phyloP scores from a whole-genome alignment of 2,329 filamentous ascomycete species.

The Fusarium sublunatum region DNA sequence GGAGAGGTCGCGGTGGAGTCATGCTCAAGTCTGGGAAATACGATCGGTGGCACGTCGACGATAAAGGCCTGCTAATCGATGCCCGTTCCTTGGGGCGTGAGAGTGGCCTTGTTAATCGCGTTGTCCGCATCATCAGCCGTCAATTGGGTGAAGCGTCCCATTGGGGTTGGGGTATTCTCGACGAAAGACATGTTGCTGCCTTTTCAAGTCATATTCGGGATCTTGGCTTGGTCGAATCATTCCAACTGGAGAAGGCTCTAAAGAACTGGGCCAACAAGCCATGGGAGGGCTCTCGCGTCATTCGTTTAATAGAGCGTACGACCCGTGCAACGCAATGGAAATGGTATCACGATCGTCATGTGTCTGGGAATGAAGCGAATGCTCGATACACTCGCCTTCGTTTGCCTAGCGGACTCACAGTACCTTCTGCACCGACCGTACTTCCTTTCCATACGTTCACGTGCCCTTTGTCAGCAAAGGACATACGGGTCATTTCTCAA shows the following conservation, averaged over 20 bases:
- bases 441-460: slow-evolving; percentile 98
- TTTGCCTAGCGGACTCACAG: slow-evolving; percentile 76
- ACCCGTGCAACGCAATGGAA: slow-evolving; percentile 81
- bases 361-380: slow-evolving; percentile 65
- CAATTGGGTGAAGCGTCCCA: slow-evolving; percentile 86
- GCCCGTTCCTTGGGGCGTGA: slow-evolving; percentile 68
- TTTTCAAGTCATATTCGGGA: slow-evolving; percentile 60
- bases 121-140: slow-evolving; percentile 89
- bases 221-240: slow-evolving; percentile 52
- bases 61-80: slow-evolving; percentile 83
- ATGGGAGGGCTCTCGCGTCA: slow-evolving; percentile 89
- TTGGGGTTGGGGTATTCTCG: slow-evolving; percentile 83
- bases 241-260: slow-evolving; percentile 57
- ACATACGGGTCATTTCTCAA: slow-evolving; percentile 94
- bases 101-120: slow-evolving; percentile 88
- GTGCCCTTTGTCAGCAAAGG: slow-evolving; percentile 88
- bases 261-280: slow-evolving; percentile 75
- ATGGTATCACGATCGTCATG: slow-evolving; percentile 87
- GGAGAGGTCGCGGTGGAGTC: slow-evolving; percentile 89
- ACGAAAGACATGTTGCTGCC: slow-evolving; percentile 62
- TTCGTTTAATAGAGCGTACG: slow-evolving; percentile 86
- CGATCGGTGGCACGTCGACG: slow-evolving; percentile 94
- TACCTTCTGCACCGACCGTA: slow-evolving; percentile 92
- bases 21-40: slow-evolving; percentile 76
- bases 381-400: slow-evolving; percentile 76